Conservation (phyloP, 805 yeast species). For the Komagataella ulmi region DNA sequence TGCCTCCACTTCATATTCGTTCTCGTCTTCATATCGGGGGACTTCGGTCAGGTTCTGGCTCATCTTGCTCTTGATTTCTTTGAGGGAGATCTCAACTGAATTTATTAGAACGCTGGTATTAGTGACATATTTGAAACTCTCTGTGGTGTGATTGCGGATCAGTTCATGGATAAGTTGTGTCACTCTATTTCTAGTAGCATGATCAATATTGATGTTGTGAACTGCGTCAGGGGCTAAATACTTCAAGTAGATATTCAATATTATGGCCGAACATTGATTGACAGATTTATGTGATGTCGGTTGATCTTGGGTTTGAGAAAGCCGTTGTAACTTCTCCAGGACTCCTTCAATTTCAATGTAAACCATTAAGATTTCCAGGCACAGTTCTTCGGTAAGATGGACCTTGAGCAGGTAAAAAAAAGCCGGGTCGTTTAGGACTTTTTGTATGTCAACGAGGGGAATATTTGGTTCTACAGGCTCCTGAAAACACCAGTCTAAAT, state of each 20-base stretch:
- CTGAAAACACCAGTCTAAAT: background rate
- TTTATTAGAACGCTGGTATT: background rate
- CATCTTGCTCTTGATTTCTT: background rate
- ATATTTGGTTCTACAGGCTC: background rate
- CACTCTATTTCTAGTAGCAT: conserved; percentile 29
- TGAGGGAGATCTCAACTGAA: background rate
- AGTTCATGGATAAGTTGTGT: background rate
- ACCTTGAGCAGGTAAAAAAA: conserved; percentile 49
- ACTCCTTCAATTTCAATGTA: conserved; percentile 29
- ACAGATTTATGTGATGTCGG: conserved; percentile 17
- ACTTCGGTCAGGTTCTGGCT: background rate
- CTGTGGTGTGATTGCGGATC: background rate
- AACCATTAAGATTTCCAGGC: conserved; percentile 69
- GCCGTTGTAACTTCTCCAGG: conserved; percentile 3
- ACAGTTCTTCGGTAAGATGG: conserved; percentile 51
- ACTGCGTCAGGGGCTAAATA: conserved; percentile 59
- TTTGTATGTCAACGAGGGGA: conserved; percentile 12
- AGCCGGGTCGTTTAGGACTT: conserved; percentile 62
- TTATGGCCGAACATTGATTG: conserved; percentile 43
- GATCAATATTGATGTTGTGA: conserved; percentile 57
- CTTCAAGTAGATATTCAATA: conserved; percentile 52
- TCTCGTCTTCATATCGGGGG: background rate
- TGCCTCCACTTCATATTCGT: conserved; percentile 3
- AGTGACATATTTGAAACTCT: background rate
- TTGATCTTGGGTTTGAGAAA: conserved; percentile 3